Evolutionary conservation across 176 grass and related monocot species (phyloP), one percentile per base, ranked within the genome.

Genomic region (Oryza coarctata): DNA sequence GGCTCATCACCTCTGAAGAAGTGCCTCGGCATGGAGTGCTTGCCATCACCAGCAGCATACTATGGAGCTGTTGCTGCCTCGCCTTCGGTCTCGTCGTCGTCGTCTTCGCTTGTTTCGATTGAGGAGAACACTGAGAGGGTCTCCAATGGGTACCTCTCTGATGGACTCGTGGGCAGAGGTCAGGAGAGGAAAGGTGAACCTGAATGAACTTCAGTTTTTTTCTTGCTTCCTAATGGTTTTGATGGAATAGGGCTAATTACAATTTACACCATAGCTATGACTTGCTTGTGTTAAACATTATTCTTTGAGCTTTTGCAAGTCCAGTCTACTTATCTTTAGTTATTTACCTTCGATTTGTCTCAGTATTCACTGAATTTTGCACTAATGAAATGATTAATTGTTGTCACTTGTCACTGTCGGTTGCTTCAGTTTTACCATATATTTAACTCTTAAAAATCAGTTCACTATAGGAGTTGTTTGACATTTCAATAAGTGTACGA

Each of bases 131-230:
- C 81, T 5, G 87, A 94, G 84, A 84, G 63, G 87, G 23, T 90
- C 29, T 80, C 93, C 23, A 74, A 47, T 49, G 87, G 87, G 6
- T 88, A 94, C 71, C 31, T 92, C 30, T 88, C 89, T 8, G 87
- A 94, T 86, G 87, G 87, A 2, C 78, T 84, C 44, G 25, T 87
- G n/a, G 85, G 69, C 41, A 87, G 89, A 79, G 33, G 26, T 64
- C 93, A 87, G 47, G 93, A 92, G 65, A 80, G 85, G 87, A 94
- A 94, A 85, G 93, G 93, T 94, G 30, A 70, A 63, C 29, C 12
- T 73, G 28, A 41, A 40, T 57, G n/a, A 63, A 12, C 33, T 9
- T 83, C n/a, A 29, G 33, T 65, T 33, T 26, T 41, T 2, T 52
- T 67, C 34, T 81, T 65, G 34, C 45, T 63, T 28, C 29, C 28